Base-by-base conservation (phyloP, 2,329 filamentous ascomycete species). In the Scedosporium aurantiacum region DNA sequence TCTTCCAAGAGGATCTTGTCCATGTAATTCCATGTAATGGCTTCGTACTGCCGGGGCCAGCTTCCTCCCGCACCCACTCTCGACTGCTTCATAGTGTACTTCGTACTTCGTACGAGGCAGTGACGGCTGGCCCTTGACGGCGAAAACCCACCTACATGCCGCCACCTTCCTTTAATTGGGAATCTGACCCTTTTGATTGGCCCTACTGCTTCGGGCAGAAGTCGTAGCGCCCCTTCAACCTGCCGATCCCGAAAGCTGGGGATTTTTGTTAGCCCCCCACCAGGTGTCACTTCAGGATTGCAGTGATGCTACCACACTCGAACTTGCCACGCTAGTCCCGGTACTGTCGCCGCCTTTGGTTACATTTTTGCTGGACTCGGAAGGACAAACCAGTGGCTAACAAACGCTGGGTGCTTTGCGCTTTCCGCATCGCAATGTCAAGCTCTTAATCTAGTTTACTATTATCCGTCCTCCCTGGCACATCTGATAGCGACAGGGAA, bases 231-330 rank as follows among this genome's bases (percentile, higher is more conserved):
- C 14, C 23, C 10, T 54, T 7, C 50, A 54, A 23, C 18, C 12
- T 54, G 50, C 50, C 50, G 50, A 54, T 54, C 50, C 50, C 50
- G 50, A 54, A 54, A 54, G 50, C 50, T 54, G 23, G 50, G 50
- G 23, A 23, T 54, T 54, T 54, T 54, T 23, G 18, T 54, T 27
- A 23, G 12, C 18, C 18, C 50, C 23, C 18, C 50, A 14, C 21
- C 50, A 18, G 10, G 18, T 23, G 18, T 54, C 18, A 18, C 21
- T 21, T 25, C 43, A 41, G 6, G 37, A 14, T 14, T 41, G n/a
- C 43, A 41, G 6, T n/a, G 43, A n/a, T 47, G 18, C 18, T 14
- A n/a, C 43, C 43, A 47, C 43, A 21, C 43, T 47, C 43, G 8
- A n/a, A 21, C 43, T 21, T 47, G 18, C 43, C 43, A 47, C 43